Conservation (phyloP, 805 yeast genomes). For the Saccharomycopsis amapae region DNA sequence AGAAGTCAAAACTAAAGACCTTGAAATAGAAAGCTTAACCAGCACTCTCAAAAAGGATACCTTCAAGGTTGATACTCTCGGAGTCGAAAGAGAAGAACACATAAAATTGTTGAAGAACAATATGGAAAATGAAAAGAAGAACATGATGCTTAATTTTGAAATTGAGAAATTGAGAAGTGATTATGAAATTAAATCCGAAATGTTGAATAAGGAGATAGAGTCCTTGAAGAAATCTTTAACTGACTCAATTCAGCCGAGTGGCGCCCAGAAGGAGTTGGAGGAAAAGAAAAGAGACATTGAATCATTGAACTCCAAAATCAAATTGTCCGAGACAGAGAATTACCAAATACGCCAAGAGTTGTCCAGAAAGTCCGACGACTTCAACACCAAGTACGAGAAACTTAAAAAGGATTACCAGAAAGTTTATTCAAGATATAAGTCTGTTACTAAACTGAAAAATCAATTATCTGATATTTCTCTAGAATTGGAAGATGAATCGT, state of each 20-base stretch:
- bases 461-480: neutral
- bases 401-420: constrained; percentile 27
- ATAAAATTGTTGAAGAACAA: constrained; percentile 32
- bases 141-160: constrained; percentile 34
- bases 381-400: constrained; percentile 26
- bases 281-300: constrained; percentile 17
- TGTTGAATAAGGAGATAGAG: constrained; percentile 6
- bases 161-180: constrained; percentile 32
- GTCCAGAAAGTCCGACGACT: neutral
- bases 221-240: constrained; percentile 13
- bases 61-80: constrained; percentile 29
- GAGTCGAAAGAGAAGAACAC: constrained; percentile 23
- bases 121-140: constrained; percentile 33
- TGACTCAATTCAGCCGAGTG: neutral
- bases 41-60: neutral
- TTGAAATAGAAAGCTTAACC: constrained; percentile 14
- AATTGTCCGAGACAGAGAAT: neutral
- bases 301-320: constrained; percentile 16
- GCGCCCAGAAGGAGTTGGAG: constrained; percentile 1
- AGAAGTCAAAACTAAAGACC: neutral
- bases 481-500: constrained; percentile 18
- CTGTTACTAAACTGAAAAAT: too few species aligned
- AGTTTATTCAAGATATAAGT: constrained; percentile 28
- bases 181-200: constrained; percentile 29
- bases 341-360: constrained; percentile 15